These are phyloP conservation scores for Meyerozyma elateridarum DNA, from an alignment of 1,139 yeast genomes.

Conservation along the genomic window DNA sequence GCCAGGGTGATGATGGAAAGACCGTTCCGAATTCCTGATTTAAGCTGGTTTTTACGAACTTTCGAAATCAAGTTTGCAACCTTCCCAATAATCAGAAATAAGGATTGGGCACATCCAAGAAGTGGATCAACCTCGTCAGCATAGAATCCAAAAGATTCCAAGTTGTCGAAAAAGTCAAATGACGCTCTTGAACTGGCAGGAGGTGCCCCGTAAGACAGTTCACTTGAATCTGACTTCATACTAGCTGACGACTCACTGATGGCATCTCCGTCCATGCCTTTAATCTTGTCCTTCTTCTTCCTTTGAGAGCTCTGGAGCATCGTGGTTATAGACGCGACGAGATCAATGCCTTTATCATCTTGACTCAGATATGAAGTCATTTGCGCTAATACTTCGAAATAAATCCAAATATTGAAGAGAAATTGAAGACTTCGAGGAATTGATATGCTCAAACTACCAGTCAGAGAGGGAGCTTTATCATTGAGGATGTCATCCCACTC, in stretches of 20 bases:
- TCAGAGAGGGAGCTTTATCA: constrained; percentile 6
- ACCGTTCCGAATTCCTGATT: constrained; percentile 26
- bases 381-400: constrained; percentile 61
- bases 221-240: constrained; percentile 23
- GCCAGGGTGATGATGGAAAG: constrained; percentile 50
- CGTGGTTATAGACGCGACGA: constrained; percentile 38
- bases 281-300: constrained; percentile 13
- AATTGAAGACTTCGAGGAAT: constrained; percentile 47
- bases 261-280: constrained; percentile 6
- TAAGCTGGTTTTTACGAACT: constrained; percentile 28
- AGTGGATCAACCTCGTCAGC: constrained; percentile 54
- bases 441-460: constrained; percentile 8
- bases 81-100: constrained; percentile 59
- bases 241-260: constrained; percentile 18
- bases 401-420: constrained; percentile 60
- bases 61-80: constrained; percentile 54
- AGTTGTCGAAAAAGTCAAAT: constrained; percentile 26
- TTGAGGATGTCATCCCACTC: constrained; percentile 25
- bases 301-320: constrained; percentile 19
- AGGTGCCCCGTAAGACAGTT: constrained; percentile 13
- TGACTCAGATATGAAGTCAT: constrained; percentile 50
- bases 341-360: constrained; percentile 42
- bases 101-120: constrained; percentile 60
- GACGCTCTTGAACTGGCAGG: constrained; percentile 4
- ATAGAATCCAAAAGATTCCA: constrained; percentile 25